Evolutionary conservation across 202 grass and related monocot species (phyloP).

Genomic region (Elaeis oleifera): DNA sequence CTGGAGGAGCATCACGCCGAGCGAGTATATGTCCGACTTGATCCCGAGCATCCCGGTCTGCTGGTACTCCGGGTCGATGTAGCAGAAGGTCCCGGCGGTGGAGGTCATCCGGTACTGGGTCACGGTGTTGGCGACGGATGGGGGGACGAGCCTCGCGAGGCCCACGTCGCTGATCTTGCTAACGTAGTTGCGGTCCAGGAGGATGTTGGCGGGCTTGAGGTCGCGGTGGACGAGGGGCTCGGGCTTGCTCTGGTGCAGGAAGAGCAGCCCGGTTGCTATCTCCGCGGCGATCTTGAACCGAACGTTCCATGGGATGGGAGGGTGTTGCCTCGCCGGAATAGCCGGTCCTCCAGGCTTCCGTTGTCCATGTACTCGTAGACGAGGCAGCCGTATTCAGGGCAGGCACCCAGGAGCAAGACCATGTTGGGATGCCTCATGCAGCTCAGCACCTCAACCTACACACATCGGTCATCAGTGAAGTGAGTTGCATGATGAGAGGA

Average conservation of each 20-base stretch:
- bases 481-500: background rate
- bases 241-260: constrained; percentile 82
- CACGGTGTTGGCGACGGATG: constrained; percentile 63
- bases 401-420: constrained; percentile 88
- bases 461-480: background rate
- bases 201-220: constrained; percentile 88
- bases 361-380: constrained; percentile 96
- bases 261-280: constrained; percentile 66
- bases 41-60: constrained; percentile 77
- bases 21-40: constrained; percentile 95
- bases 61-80: constrained; percentile 99
- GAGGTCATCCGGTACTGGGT: constrained; percentile 86
- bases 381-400: constrained; percentile 78
- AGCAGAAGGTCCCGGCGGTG: constrained; percentile 87
- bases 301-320: constrained; percentile 49
- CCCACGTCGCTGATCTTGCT: constrained; percentile 99
- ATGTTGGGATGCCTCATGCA: constrained; percentile 94
- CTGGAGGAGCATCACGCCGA: constrained; percentile 90
- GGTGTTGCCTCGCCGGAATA: constrained; percentile 54
- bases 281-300: constrained; percentile 78
- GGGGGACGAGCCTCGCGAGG: constrained; percentile 67
- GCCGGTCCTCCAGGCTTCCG: constrained; percentile 82
- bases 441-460: constrained; percentile 75
- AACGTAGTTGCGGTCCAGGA: constrained; percentile 89
- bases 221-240: constrained; percentile 92